Evolutionary conservation across 208 protist genomes (phyloP), one percentile per base, ranked within the genome.

Genomic region (Trypanosoma grayi): DNA sequence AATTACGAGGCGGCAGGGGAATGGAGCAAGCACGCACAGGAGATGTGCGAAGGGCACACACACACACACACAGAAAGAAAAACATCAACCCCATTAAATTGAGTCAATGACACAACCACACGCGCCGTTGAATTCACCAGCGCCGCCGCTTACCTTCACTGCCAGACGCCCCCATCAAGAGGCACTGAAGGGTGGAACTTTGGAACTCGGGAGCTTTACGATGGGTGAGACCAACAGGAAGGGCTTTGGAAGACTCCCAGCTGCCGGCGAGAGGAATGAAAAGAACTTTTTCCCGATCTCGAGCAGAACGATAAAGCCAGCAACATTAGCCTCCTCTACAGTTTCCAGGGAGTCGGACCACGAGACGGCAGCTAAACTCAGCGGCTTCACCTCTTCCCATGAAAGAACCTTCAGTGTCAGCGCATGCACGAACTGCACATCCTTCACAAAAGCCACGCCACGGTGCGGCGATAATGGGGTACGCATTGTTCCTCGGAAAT

Each of bases 201-300:
- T 70, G 14, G 53, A 60, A n/a, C 66, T 58, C 3, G 78, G 82
- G n/a, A 90, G 70, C 25, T 66, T 66, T 24, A 93, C 64, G 13
- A 69, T 77, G 7, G 74, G 61, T 2, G 85, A 91, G n/a, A 95
- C 82, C 1, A 95, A 55, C n/a, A 95, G 53, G 48, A 79, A 92
- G 0, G 83, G 80, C 52, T 81, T 87, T 27, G 85, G 85, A 31
- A 95, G 64, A 31, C 66, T 73, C 0, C 85, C 83, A 5, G 83
- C 44, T 0, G 77, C 73, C 18, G 89, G 85, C 2, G 81, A 71
- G 11, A 92, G 74, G 61, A 95, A 89, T 13, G 85, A 86, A 51
- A 91, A 75, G 51, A 81, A 85, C 13, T 72, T 59, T 51, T 83
- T 85, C 8, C 85, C 85, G 2, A 92, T 74, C 62, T 95, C 89